Evolutionary conservation across 2,329 filamentous ascomycete species (phyloP).

Genomic region (Exophiala alcalophila): DNA sequence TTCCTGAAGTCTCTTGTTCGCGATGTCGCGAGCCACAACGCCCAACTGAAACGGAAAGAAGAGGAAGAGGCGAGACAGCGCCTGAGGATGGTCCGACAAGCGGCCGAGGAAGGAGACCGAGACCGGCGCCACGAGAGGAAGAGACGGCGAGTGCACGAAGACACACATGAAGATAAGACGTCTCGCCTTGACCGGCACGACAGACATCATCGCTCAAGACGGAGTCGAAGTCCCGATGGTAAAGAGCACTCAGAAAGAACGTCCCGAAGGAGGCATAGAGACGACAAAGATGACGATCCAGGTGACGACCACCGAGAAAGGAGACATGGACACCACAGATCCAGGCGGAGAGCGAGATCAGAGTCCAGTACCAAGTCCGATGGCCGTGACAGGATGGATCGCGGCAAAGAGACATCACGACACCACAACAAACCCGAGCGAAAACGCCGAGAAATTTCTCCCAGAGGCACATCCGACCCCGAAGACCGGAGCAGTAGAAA

Average conservation of each 20-base stretch:
- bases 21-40: conserved; percentile 85
- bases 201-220: background rate
- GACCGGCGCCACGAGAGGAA: conserved; percentile 25
- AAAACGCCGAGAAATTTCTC: too few relatives aligned
- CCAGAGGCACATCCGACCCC: too few relatives aligned
- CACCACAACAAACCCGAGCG: too few relatives aligned
- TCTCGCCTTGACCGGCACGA: conserved; percentile 1
- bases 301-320: background rate
- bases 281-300: conserved; percentile 1
- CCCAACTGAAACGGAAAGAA: conserved; percentile 78
- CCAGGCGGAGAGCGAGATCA: conserved; percentile 18
- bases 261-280: background rate
- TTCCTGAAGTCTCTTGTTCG: conserved; percentile 86
- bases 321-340: conserved; percentile 22
- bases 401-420: conserved; percentile 8
- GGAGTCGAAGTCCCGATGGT: conserved; percentile 11
- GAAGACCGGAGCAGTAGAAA: too few relatives aligned
- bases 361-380: conserved; percentile 17
- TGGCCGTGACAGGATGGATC: conserved; percentile 37
- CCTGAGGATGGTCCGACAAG: conserved; percentile 58
- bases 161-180: conserved; percentile 30
- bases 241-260: conserved; percentile 24
- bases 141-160: conserved; percentile 33
- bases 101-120: conserved; percentile 32
- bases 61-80: conserved; percentile 72